Percentiles rank a stretch among this genome's conserved stretches.
Evolutionary conservation across 2,329 filamentous ascomycete genomes (phyloP).

Genomic region (Penicillium sclerotiorum): DNA sequence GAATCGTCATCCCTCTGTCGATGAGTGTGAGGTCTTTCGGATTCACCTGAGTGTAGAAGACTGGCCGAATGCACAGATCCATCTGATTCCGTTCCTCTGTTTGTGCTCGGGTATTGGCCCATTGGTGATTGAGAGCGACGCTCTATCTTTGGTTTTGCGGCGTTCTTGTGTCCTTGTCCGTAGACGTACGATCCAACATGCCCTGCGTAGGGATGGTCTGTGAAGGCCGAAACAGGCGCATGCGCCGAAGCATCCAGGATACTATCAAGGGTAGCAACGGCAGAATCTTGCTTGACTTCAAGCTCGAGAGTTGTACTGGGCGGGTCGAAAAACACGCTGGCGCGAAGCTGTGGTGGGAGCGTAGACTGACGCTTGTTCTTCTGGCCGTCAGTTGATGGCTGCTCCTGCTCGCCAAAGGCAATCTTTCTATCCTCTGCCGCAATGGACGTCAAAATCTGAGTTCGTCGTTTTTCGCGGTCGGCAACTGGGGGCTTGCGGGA

Average conservation of each 20-base stretch:
- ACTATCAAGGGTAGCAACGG: conserved; percentile 83
- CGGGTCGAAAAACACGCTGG: conserved; percentile 86
- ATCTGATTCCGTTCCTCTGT: not conserved
- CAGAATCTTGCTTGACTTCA: conserved; percentile 71
- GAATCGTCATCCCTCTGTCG: conserved; percentile 13
- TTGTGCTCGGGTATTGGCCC: conserved; percentile 18
- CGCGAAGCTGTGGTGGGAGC: conserved; percentile 80
- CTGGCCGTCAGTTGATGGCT: conserved; percentile 20
- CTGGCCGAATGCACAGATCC: not conserved
- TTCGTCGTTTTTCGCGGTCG: conserved; percentile 69
- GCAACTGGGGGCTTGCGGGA: conserved; percentile 68
- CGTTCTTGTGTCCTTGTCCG: conserved; percentile 47
- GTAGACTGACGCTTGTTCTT: conserved; percentile 46
- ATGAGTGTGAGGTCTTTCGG: conserved; percentile 20
- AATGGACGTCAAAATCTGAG: conserved; percentile 70
- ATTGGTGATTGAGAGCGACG: conserved; percentile 34
- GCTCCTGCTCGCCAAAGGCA: conserved; percentile 48
- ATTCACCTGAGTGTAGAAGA: conserved; percentile 3
- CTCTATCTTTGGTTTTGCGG: conserved; percentile 33
- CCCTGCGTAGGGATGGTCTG: conserved; percentile 81
- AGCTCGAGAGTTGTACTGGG: conserved; percentile 61
- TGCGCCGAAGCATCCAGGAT: conserved; percentile 87
- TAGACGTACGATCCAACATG: conserved; percentile 76
- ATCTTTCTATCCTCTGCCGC: conserved; percentile 57
- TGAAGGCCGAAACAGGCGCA: conserved; percentile 89